A percentile compares a stretch with the other conserved stretches of the same genome.
phyloP scores from a whole-genome alignment of 2,329 filamentous ascomycete genomes.

The Botryosphaeria dothidea region DNA sequence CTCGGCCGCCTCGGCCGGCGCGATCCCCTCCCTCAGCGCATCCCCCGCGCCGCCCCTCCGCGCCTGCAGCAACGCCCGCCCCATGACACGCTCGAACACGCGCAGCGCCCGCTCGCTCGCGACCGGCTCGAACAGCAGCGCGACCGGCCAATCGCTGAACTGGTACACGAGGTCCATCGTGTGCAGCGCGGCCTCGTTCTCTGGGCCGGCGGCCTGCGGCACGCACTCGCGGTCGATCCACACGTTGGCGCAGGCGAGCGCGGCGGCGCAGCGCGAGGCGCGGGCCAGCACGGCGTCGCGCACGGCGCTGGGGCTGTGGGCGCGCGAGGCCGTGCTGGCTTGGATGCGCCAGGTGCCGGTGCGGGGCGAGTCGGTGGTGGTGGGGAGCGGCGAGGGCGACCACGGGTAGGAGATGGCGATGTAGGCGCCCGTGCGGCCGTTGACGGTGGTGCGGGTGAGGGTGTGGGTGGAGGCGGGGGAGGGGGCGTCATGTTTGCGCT shows the following conservation, averaged over 20 bases:
- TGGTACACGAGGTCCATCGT: conserved; percentile 22
- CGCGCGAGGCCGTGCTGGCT: not conserved
- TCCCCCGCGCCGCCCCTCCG: not conserved
- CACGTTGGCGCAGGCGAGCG: not conserved
- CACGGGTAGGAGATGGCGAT: conserved; percentile 16
- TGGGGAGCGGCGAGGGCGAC: not conserved
- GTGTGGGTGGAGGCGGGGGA: not conserved
- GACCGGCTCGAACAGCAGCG: conserved; percentile 16
- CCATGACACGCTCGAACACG: conserved; percentile 4
- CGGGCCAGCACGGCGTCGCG: conserved; percentile 20
- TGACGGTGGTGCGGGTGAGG: conserved; percentile 26
- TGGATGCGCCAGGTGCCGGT: conserved; percentile 6
- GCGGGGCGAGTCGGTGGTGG: not conserved
- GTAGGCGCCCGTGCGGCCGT: conserved; percentile 16
- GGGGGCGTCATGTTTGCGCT: not conserved
- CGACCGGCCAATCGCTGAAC: conserved; percentile 13
- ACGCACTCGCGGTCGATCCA: conserved; percentile 22
- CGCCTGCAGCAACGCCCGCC: not conserved
- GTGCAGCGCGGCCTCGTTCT: conserved; percentile 18
- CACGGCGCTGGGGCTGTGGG: not conserved
- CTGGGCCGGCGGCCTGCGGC: conserved; percentile 5
- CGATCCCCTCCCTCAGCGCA: conserved; percentile 2
- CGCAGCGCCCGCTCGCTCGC: conserved; percentile 3
- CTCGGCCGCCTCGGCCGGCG: not conserved
- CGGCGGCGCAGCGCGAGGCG: not conserved